Evolutionary conservation across 345 rosid genomes (phyloP).

Genomic region (Combretum micranthum): DNA sequence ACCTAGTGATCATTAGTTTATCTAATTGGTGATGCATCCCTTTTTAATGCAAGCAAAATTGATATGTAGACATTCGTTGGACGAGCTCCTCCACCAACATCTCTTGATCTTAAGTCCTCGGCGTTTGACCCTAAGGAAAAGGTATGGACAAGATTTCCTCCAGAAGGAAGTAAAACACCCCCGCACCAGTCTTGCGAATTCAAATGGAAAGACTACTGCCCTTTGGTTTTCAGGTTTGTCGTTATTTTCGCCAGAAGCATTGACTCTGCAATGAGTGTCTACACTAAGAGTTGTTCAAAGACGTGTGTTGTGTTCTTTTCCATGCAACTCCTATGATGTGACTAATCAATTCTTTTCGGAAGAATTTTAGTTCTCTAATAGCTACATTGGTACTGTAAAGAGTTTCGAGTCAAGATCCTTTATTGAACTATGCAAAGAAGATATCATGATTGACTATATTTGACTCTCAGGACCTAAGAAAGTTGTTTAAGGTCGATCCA

Average conservation of each 20-base stretch:
- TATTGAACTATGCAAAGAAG: neutral
- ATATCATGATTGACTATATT: neutral
- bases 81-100: conserved; percentile 61
- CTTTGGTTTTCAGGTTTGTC: conserved; percentile 84
- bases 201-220: conserved; percentile 97
- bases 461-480: conserved; percentile 67
- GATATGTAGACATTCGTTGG: conserved; percentile 68
- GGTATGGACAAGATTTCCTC: conserved; percentile 88
- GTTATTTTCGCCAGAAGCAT: neutral
- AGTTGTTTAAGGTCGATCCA: conserved; percentile 86
- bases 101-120: conserved; percentile 79
- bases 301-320: neutral
- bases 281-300: neutral
- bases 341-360: too few species aligned
- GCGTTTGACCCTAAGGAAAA: conserved; percentile 93
- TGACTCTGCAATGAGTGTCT: neutral
- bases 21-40: neutral
- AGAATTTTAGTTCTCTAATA: too few species aligned
- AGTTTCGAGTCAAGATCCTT: neutral
- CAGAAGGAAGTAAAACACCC: conserved; percentile 91
- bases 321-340: neutral
- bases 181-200: conserved; percentile 86
- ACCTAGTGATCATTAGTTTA: too few species aligned
- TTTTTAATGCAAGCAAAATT: neutral
- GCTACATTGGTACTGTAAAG: neutral